These are phyloP conservation scores for Phytophthora uliginosa DNA, from an alignment of 352 stramenopile genomes.

Conservation along the genomic window DNA sequence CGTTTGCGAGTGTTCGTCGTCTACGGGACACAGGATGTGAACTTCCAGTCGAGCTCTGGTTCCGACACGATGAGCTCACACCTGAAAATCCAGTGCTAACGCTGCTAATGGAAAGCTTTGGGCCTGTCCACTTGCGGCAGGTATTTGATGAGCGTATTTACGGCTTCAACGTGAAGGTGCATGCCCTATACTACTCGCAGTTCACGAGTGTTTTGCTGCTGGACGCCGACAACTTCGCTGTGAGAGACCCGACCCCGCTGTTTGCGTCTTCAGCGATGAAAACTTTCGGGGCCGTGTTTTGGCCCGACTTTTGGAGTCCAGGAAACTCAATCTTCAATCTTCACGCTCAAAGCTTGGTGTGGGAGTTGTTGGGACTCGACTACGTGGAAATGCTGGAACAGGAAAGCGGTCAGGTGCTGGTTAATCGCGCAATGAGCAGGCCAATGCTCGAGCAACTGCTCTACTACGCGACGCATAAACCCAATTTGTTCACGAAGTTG, in stretches of 20 bases:
- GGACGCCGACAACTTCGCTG: slow-evolving; percentile 62
- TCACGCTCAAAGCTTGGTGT: slow-evolving; percentile 66
- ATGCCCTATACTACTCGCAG: slow-evolving; percentile 61
- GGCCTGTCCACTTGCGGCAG: slow-evolving; percentile 49
- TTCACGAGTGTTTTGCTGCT: slow-evolving; percentile 60
- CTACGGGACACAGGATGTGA: slow-evolving; percentile 48
- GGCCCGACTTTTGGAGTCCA: slow-evolving; percentile 60
- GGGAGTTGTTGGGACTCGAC: slow-evolving; percentile 51
- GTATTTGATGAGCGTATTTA: slow-evolving; percentile 58
- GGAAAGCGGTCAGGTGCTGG: slow-evolving; percentile 60
- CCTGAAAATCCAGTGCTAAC: slow-evolving; percentile 48
- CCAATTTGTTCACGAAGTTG: slow-evolving; percentile 58
- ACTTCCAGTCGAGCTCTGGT: slow-evolving; percentile 69
- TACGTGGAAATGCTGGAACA: slow-evolving; percentile 65
- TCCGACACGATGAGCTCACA: slow-evolving; percentile 56
- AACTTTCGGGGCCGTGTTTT: slow-evolving; percentile 53
- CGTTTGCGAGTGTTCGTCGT: slow-evolving; percentile 56
- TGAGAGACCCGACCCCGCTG: slow-evolving; percentile 50
- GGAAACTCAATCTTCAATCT: slow-evolving; percentile 71
- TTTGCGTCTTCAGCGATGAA: slow-evolving; percentile 45
- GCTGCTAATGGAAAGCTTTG: slow-evolving; percentile 40
- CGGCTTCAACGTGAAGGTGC: slow-evolving; percentile 63
- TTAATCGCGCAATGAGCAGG: slow-evolving; percentile 42
- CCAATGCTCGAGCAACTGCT: slow-evolving; percentile 54
- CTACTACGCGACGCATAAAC: slow-evolving; percentile 54